phyloP scores from a whole-genome alignment of 1,139 yeast genomes.

The Kurtzmaniella quercitrusa region DNA sequence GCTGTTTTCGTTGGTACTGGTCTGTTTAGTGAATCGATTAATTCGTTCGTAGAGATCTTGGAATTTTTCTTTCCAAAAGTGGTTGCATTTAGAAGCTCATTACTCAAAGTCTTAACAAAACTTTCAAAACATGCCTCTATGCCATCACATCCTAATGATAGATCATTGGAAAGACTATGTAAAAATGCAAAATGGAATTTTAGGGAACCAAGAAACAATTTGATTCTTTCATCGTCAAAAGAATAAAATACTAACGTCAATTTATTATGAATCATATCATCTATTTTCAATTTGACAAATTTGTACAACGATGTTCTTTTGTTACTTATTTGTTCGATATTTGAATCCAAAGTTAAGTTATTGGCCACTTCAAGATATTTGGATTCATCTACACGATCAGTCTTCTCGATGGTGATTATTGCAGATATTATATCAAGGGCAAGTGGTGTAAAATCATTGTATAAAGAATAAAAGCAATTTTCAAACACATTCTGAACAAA shows the following conservation, averaged over 20 bases:
- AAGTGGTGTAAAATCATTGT: conserved; percentile 27
- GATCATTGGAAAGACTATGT: conserved; percentile 12
- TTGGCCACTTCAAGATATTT: conserved; percentile 18
- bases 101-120: not conserved
- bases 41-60: not conserved
- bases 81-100: not conserved
- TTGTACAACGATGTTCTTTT: conserved; percentile 11
- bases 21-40: not conserved
- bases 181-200: conserved; percentile 27
- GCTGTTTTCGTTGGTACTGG: not conserved
- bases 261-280: conserved; percentile 23
- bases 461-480: conserved; percentile 31
- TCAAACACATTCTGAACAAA: conserved; percentile 21
- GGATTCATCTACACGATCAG: conserved; percentile 9
- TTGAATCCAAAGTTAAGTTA: conserved; percentile 4
- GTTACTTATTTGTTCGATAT: not conserved
- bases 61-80: not conserved
- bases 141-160: conserved; percentile 1
- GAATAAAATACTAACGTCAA: conserved; percentile 21
- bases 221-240: conserved; percentile 31
- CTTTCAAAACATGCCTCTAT: not conserved
- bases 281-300: conserved; percentile 17
- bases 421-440: conserved; percentile 28
- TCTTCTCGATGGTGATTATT: conserved; percentile 14
- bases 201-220: conserved; percentile 23